A percentile compares a stretch with the other conserved stretches of the same genome.
Conservation (phyloP, 495 filamentous ascomycete genomes). For the Aspergillus homomorphus region DNA sequence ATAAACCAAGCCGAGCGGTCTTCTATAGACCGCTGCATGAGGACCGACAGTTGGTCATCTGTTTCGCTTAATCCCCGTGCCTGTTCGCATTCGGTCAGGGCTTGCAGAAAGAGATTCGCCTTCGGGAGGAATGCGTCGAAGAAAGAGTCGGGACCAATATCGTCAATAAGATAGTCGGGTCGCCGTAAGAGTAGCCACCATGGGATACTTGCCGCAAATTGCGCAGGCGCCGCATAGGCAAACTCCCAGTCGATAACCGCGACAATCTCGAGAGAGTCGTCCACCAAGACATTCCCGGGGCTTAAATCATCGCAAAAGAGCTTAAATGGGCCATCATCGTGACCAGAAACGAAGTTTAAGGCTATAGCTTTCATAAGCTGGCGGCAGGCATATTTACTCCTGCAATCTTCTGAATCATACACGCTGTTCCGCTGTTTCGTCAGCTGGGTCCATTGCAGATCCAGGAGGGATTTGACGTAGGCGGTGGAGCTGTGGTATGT, state of each 20-base stretch:
- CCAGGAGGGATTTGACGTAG: neutral
- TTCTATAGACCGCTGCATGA: neutral
- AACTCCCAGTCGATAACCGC: slow-evolving; percentile 9
- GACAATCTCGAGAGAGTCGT: neutral
- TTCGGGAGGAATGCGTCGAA: neutral
- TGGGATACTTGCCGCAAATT: neutral
- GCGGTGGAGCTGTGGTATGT: neutral
- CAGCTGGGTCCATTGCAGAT: neutral
- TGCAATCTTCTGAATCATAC: neutral
- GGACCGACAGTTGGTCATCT: neutral
- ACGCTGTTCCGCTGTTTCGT: neutral
- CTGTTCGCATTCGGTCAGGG: neutral
- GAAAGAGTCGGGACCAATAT: neutral
- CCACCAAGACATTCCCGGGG: slow-evolving; percentile 3
- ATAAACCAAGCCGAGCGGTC: neutral
- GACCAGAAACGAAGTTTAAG: neutral
- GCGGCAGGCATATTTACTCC: neutral
- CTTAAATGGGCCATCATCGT: slow-evolving; percentile 5
- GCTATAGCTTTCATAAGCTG: neutral
- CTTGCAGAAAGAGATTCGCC: neutral
- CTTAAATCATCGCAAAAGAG: slow-evolving; percentile 6
- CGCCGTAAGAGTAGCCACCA: slow-evolving; percentile 9
- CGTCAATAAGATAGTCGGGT: neutral
- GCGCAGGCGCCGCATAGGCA: neutral
- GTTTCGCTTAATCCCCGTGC: neutral